A percentile compares a stretch with the other conserved stretches of the same genome.
phyloP scores from a whole-genome alignment of 202 grass and related monocot species.

The Saccharum hybrid region DNA sequence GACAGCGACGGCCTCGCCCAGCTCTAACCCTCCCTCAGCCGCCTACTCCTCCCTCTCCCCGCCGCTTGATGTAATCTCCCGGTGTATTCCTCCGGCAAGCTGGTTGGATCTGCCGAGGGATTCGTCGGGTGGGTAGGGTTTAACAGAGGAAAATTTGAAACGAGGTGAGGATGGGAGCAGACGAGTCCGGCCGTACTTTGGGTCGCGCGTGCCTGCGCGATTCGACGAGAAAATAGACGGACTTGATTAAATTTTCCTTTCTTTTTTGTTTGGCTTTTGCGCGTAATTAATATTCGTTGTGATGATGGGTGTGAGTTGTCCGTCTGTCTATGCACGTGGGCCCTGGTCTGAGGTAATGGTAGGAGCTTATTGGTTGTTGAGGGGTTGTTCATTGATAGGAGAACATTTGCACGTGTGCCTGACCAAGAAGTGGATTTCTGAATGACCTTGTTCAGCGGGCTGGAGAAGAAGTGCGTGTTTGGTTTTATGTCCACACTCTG shows the following conservation, averaged over 20 bases:
- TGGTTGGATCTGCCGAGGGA: slow-evolving; percentile 24
- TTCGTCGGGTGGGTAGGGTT: slow-evolving; percentile 53
- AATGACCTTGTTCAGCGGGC: no score
- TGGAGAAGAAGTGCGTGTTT: no score
- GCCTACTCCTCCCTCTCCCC: not conserved
- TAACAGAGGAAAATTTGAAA: slow-evolving; percentile 60
- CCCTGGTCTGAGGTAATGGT: not conserved
- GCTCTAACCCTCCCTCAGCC: not conserved
- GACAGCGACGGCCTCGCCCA: not conserved
- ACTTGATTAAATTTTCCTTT: not conserved
- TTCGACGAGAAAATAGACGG: slow-evolving; percentile 24
- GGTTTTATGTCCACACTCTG: no score
- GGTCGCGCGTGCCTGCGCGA: slow-evolving; percentile 28
- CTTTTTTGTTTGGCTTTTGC: not conserved
- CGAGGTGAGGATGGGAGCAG: slow-evolving; percentile 32
- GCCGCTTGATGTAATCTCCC: slow-evolving; percentile 8
- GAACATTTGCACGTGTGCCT: no score
- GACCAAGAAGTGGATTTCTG: no score
- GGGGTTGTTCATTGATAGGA: not conserved
- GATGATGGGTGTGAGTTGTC: not conserved
- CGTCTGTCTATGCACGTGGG: slow-evolving; percentile 30
- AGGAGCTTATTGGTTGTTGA: not conserved
- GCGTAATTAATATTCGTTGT: not conserved
- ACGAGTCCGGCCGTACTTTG: not conserved
- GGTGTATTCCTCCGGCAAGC: slow-evolving; percentile 23